phyloP scores from a whole-genome alignment of 2,329 filamentous ascomycete species.

The Botrytis aclada region DNA sequence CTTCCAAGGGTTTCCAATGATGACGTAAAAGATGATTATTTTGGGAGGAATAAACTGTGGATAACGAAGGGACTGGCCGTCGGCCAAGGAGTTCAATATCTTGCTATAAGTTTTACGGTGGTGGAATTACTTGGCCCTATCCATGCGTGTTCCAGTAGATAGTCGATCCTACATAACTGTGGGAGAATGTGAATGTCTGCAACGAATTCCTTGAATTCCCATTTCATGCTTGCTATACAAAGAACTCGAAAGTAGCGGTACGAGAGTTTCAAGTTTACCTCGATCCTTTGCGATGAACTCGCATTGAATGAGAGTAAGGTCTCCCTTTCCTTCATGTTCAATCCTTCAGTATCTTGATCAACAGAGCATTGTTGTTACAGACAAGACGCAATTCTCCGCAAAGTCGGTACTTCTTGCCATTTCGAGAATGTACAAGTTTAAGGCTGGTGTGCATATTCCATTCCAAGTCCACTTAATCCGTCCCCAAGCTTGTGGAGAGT shows the following conservation, averaged over 20 bases:
- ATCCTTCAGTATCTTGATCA: not conserved
- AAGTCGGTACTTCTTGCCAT: not conserved
- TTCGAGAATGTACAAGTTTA: not conserved
- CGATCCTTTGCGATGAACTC: not conserved
- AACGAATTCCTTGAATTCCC: not conserved
- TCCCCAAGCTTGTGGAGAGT: not conserved
- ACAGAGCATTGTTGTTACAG: no score
- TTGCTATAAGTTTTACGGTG: not conserved
- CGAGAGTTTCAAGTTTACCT: not conserved
- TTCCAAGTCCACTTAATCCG: not conserved
- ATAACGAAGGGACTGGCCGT: not conserved
- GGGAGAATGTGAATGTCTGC: not conserved
- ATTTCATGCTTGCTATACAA: not conserved
- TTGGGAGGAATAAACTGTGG: not conserved
- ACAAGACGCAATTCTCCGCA: not conserved
- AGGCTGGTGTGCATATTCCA: not conserved
- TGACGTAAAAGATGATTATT: not conserved
- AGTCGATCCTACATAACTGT: not conserved
- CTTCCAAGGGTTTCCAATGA: constrained; percentile 6
- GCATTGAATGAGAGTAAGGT: not conserved
- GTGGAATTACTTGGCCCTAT: not conserved
- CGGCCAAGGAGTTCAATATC: not conserved
- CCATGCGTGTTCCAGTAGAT: not conserved
- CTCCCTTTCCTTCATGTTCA: not conserved
- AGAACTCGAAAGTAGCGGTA: not conserved